Evolutionary conservation across 1,139 yeast species (phyloP).

Genomic region (Petasospora fabianii): DNA sequence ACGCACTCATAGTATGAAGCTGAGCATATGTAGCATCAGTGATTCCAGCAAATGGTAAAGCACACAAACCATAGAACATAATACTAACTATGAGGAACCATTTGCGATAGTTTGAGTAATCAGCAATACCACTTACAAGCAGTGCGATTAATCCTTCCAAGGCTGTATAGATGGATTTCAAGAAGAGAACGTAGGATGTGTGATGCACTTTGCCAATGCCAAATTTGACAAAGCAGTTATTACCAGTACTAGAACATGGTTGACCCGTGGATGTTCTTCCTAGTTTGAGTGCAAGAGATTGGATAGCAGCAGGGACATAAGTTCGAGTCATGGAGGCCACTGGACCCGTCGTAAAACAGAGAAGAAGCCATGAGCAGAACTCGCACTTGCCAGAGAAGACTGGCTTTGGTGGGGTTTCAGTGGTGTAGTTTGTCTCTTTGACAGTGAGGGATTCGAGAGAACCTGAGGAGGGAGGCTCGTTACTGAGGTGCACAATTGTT

Average conservation of each 20-base stretch:
- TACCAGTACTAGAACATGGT: conserved; percentile 33
- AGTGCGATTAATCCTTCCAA: conserved; percentile 39
- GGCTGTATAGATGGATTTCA: conserved; percentile 39
- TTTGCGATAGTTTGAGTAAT: conserved; percentile 40
- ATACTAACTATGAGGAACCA: conserved; percentile 45
- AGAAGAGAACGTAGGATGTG: conserved; percentile 38
- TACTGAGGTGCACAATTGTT: too few species aligned
- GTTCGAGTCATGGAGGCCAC: conserved; percentile 43
- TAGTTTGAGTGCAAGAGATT: conserved; percentile 36
- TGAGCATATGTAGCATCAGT: conserved; percentile 26
- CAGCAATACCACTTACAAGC: conserved; percentile 42
- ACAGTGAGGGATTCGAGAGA: too few species aligned
- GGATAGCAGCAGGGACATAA: conserved; percentile 43
- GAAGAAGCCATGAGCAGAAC: conserved; percentile 32
- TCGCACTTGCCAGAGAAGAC: background rate
- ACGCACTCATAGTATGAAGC: conserved; percentile 31
- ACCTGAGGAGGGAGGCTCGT: too few species aligned
- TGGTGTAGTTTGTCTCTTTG: background rate
- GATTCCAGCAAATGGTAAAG: conserved; percentile 40
- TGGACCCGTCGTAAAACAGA: conserved; percentile 39
- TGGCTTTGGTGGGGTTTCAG: background rate
- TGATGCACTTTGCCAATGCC: conserved; percentile 38
- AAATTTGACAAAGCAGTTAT: conserved; percentile 39
- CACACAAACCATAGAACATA: conserved; percentile 35
- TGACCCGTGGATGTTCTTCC: conserved; percentile 33